These are phyloP conservation scores for Hanseniaspora pseudoguilliermondii DNA, from an alignment of 805 yeast species.

Conservation along the genomic window DNA sequence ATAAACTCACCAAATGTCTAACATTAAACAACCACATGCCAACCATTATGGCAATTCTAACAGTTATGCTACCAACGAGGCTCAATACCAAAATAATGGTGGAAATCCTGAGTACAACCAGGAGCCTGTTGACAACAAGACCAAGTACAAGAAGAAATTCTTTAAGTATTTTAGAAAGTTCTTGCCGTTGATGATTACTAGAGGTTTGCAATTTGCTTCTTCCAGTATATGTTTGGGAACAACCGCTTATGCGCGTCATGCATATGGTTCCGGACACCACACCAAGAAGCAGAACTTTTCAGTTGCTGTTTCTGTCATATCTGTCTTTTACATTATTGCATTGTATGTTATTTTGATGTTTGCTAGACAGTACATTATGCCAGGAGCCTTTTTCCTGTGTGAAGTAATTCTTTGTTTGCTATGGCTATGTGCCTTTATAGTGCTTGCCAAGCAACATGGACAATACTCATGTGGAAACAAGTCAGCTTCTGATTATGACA, in stretches of 20 bases:
- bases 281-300: constrained; percentile 26
- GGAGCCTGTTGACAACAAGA: background rate
- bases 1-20: background rate
- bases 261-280: constrained; percentile 16
- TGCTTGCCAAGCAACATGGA: constrained; percentile 25
- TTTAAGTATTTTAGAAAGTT: background rate
- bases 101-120: background rate
- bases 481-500: constrained; percentile 14
- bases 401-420: constrained; percentile 24
- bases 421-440: constrained; percentile 29
- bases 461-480: constrained; percentile 21
- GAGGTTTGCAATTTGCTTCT: constrained; percentile 22
- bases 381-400: constrained; percentile 21
- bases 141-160: background rate
- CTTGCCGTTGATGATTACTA: constrained; percentile 7
- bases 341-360: constrained; percentile 18
- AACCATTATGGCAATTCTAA: background rate
- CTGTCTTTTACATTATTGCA: constrained; percentile 22
- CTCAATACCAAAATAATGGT: background rate
- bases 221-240: constrained; percentile 24
- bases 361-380: constrained; percentile 18
- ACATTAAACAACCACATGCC: background rate
- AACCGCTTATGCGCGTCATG: constrained; percentile 20
- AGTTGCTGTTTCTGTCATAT: constrained; percentile 24
- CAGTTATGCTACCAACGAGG: background rate